Conservation (phyloP, 257 asterid species). For the Lycium barbarum region DNA sequence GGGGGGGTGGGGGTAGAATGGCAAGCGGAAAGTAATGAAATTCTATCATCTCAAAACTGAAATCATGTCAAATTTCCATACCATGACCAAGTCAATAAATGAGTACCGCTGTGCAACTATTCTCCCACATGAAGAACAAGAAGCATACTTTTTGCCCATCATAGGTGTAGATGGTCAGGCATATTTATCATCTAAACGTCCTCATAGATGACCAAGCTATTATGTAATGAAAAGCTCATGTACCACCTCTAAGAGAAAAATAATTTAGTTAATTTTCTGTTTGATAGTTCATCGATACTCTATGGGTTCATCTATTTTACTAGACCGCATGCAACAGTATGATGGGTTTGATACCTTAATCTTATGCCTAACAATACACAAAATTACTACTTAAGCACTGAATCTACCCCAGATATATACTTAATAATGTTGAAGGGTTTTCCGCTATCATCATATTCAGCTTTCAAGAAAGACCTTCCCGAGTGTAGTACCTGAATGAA, state of each 20-base stretch:
- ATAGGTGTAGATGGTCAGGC: neutral
- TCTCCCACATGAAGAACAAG: slow-evolving; percentile 7
- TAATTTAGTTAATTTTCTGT: neutral
- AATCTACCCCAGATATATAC: neutral
- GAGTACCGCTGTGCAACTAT: neutral
- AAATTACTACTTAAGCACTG: neutral
- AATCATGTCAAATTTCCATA: neutral
- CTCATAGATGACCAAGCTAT: neutral
- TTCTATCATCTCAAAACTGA: slow-evolving; percentile 4
- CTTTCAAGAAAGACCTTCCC: slow-evolving; percentile 22
- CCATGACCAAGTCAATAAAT: slow-evolving; percentile 16
- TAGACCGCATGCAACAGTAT: neutral
- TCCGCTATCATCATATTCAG: slow-evolving; percentile 9
- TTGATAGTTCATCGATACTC: slow-evolving; percentile 1
- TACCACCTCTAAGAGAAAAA: slow-evolving; percentile 18
- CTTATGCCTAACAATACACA: neutral
- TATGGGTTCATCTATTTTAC: slow-evolving; percentile 2
- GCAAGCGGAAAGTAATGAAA: neutral
- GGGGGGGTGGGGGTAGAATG: too few species aligned
- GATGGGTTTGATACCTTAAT: neutral
- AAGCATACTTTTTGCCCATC: neutral
- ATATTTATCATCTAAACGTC: neutral
- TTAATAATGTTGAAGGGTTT: neutral
- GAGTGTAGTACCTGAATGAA: slow-evolving; percentile 11
- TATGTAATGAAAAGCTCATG: neutral